Evolutionary conservation across 1,284 basidiomycete species (phyloP).

Genomic region (Cryptococcus deneoformans): DNA sequence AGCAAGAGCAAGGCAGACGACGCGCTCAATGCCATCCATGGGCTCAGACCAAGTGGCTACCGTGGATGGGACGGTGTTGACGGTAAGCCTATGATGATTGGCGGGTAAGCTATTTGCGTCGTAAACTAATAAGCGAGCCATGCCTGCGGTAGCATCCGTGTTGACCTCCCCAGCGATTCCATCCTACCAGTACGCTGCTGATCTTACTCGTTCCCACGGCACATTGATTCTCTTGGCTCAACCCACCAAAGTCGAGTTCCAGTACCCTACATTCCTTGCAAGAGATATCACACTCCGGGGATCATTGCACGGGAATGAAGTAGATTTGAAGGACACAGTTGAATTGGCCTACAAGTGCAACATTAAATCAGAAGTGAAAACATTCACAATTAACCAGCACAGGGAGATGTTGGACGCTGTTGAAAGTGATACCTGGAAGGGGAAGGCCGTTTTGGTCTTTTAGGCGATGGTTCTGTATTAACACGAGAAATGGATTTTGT

Average conservation of each 20-base stretch:
- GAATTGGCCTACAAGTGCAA: conserved; percentile 16
- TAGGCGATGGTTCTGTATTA: neutral
- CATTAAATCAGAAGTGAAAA: conserved; percentile 15
- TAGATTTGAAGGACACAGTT: conserved; percentile 21
- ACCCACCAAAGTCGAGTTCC: conserved; percentile 15
- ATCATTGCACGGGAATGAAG: conserved; percentile 22
- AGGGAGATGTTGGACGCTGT: conserved; percentile 18
- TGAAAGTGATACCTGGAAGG: conserved; percentile 12
- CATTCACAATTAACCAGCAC: conserved; percentile 14
- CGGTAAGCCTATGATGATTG: conserved; percentile 8
- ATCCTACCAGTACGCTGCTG: conserved; percentile 12
- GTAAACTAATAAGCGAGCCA: neutral
- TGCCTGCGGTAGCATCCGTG: conserved; percentile 11
- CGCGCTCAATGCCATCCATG: conserved; percentile 13
- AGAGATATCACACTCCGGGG: conserved; percentile 21
- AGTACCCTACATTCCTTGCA: conserved; percentile 24
- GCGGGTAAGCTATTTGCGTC: neutral
- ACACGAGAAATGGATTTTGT: too few relatives aligned
- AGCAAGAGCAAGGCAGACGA: conserved; percentile 13
- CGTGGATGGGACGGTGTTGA: conserved; percentile 23
- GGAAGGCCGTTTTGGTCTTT: conserved; percentile 21
- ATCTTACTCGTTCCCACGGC: conserved; percentile 18
- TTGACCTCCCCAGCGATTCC: conserved; percentile 13
- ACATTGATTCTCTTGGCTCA: conserved; percentile 19
- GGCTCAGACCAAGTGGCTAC: conserved; percentile 15